Conservation (phyloP, 768 basidiomycete species). For the Hypsizygus marmoreus region DNA sequence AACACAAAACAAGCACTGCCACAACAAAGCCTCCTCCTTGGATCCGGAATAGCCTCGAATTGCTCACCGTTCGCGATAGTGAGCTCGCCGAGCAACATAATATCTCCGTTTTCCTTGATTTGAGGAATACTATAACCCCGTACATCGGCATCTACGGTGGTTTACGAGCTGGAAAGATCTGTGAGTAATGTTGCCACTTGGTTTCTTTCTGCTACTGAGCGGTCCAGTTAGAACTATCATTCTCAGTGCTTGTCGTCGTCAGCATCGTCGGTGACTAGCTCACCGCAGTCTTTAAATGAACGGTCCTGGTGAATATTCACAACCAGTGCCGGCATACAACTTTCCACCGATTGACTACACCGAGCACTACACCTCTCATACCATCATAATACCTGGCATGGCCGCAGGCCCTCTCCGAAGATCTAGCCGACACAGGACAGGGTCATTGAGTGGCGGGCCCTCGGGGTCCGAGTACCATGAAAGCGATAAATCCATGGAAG, state of each 20-base stretch:
- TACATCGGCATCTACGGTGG: background rate
- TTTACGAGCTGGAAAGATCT: background rate
- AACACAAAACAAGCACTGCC: conserved; percentile 23
- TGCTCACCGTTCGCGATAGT: conserved; percentile 11
- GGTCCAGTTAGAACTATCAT: background rate
- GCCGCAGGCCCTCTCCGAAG: conserved; percentile 32
- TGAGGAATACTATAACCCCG: no score
- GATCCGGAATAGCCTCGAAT: conserved; percentile 15
- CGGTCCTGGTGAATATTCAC: background rate
- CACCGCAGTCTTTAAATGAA: conserved; percentile 14
- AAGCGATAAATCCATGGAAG: conserved; percentile 45
- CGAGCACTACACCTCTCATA: conserved; percentile 12
- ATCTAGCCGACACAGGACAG: conserved; percentile 31
- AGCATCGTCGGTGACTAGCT: conserved; percentile 7
- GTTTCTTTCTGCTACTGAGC: background rate
- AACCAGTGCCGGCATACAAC: conserved; percentile 1
- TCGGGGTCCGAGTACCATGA: conserved; percentile 54
- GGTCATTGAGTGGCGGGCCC: conserved; percentile 32
- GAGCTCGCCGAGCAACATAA: conserved; percentile 2
- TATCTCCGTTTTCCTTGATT: no score
- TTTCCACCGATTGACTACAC: conserved; percentile 9
- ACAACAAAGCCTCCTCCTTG: conserved; percentile 15
- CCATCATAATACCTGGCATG: conserved; percentile 31
- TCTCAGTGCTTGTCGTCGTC: conserved; percentile 8
- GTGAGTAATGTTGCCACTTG: background rate